Base-by-base conservation (phyloP, 805 yeast genomes). In the Spathaspora arborariae region DNA sequence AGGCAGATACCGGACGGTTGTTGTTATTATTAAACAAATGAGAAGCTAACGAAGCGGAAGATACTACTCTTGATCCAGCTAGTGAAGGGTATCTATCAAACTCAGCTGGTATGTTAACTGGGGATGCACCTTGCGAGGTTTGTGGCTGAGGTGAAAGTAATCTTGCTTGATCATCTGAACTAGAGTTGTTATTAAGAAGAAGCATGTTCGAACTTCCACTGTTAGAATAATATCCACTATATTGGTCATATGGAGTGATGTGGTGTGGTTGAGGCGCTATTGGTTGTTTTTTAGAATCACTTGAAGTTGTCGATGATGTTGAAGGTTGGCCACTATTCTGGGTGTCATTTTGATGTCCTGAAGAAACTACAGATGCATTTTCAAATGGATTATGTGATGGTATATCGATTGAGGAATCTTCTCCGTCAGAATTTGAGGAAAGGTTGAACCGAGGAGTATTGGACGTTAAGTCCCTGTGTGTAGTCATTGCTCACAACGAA, bases 81-180 rank as follows among this genome's bases (percentile, higher is more conserved):
- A 81, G 70, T 20, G 80, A 72, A 4, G 92, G 91, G 56, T 84
- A 85, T 54, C 90, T 70, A 61, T 84, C 88, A 55, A 70, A 84
- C 46, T 78, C 85, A 1, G 80, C 70, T 3, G 88, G 84, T 58
- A 65, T 38, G 11, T 78, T 84, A 1, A 80, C 70, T 2, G 88
- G 84, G 11, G 42, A 40, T 9, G 42, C 19, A 19, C 36, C 20
- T 11, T 24, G 22, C 2, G 35, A 30, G 18, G 35, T 3, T 30
- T 30, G 35, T 24, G 10, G 35, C n/a, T 30, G 35, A 13, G 35
- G 16, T 24, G 35, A 30, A 15, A 30, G 21, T 10, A 37, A 37
- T 37, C 40, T 11, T 20, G 40, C 21, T 8, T 37, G 40, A 21
- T 37, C 40, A 10, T 37, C 40, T 15, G 35, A 13, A 30, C 35